Evolutionary conservation across 768 basidiomycete genomes (phyloP).

Genomic region (Clitopilus passeckerianus): DNA sequence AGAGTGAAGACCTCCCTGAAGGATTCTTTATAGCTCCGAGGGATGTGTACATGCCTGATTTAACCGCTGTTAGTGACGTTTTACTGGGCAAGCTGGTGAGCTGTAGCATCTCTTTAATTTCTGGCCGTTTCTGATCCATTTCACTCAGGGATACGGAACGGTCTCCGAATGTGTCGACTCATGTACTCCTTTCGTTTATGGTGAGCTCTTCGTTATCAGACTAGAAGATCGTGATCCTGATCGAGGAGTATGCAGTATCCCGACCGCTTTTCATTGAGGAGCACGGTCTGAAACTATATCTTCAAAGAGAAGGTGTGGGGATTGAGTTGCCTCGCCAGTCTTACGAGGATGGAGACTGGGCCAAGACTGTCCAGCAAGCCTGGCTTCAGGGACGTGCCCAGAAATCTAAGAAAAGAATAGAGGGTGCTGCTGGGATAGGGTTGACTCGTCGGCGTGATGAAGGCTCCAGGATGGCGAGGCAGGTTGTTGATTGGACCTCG

Average conservation of each 20-base stretch:
- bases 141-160: constrained; percentile 68
- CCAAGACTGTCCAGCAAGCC: constrained; percentile 52
- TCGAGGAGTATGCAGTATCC: constrained; percentile 41
- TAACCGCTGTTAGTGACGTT: constrained; percentile 70
- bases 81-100: constrained; percentile 73
- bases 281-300: constrained; percentile 63
- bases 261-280: constrained; percentile 81
- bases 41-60: constrained; percentile 80
- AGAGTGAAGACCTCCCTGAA: constrained; percentile 45
- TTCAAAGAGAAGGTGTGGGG: constrained; percentile 61
- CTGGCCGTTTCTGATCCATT: constrained; percentile 1
- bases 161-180: constrained; percentile 77
- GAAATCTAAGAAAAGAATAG: constrained; percentile 43
- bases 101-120: constrained; percentile 5
- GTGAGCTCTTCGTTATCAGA: constrained; percentile 27
- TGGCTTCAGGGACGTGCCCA: constrained; percentile 39
- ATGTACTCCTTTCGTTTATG: constrained; percentile 75
- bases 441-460: constrained; percentile 19
- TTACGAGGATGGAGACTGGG: constrained; percentile 77
- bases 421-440: constrained; percentile 29
- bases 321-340: constrained; percentile 59
- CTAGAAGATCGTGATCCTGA: not conserved
- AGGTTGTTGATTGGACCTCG: not conserved
- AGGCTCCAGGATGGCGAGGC: not conserved
- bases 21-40: constrained; percentile 72